Conservation (phyloP, 257 asterid species). For the Nicotiana knightiana region DNA sequence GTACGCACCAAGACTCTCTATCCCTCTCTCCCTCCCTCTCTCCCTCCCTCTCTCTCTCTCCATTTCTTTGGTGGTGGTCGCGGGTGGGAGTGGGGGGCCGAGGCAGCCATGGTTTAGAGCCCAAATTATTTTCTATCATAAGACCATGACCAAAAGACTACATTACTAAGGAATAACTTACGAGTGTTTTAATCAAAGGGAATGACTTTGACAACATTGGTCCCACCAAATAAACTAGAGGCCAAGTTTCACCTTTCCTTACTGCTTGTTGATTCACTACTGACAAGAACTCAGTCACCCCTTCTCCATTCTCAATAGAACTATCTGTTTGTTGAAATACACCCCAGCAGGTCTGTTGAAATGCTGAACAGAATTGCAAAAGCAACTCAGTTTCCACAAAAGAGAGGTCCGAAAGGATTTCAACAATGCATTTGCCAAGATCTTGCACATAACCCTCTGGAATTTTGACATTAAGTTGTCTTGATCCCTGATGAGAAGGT, state of each 20-base stretch:
- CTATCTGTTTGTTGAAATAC: conserved; percentile 45
- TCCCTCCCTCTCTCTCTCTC: neutral
- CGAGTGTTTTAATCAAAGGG: conserved; percentile 47
- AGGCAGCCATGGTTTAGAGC: neutral
- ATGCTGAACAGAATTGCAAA: conserved; percentile 48
- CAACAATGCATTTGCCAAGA: conserved; percentile 82
- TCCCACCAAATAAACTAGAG: conserved; percentile 63
- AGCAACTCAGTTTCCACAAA: conserved; percentile 47
- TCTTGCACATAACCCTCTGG: conserved; percentile 44
- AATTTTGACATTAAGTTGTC: conserved; percentile 41
- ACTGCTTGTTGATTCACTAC: conserved; percentile 58
- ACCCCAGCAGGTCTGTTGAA: conserved; percentile 58
- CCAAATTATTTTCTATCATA: neutral
- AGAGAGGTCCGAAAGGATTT: conserved; percentile 58
- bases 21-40: neutral
- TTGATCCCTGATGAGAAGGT: conserved; percentile 41
- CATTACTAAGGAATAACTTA: conserved; percentile 36
- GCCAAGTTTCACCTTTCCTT: conserved; percentile 84
- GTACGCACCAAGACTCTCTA: neutral
- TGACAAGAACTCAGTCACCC: conserved; percentile 49
- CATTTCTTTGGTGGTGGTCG: neutral
- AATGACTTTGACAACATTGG: conserved; percentile 59
- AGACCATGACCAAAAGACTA: neutral
- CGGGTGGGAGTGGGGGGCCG: neutral
- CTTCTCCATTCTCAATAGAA: conserved; percentile 42